phyloP scores from a whole-genome alignment of 306 rosid species.

The Lathyrus sativus region DNA sequence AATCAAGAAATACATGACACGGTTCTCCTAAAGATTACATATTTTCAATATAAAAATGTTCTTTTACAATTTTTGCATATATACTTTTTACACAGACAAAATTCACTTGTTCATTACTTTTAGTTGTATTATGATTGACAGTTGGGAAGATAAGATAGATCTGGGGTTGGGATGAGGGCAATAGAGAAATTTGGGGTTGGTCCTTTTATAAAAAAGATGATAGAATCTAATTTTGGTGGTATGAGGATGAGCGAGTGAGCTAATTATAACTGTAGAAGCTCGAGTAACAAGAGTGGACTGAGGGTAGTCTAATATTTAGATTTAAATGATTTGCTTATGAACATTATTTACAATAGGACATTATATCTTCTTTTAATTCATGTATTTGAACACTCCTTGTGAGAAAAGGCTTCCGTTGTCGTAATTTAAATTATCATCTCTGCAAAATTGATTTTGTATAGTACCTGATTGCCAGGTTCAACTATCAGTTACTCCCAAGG shows the following conservation, averaged over 20 bases:
- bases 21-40: background rate
- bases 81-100: background rate
- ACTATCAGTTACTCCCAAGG: slow-evolving; percentile 77
- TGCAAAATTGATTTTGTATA: slow-evolving; percentile 31
- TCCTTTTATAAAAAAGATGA: background rate
- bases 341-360: background rate
- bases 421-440: slow-evolving; percentile 17
- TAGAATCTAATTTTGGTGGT: background rate
- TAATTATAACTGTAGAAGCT: background rate
- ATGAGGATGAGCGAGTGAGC: background rate
- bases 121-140: background rate
- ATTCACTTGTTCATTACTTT: background rate
- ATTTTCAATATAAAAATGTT: background rate
- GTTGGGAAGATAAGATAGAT: background rate
- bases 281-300: background rate
- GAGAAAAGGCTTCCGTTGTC: background rate
- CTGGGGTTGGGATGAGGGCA: background rate
- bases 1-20: background rate
- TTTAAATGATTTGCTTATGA: background rate
- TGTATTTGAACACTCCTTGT: background rate
- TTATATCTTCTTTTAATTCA: background rate
- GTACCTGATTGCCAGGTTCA: slow-evolving; percentile 70
- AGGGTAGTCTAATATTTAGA: background rate
- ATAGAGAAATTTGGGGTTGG: background rate
- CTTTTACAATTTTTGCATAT: background rate